A percentile compares a stretch with the other conserved stretches of the same genome.
Evolutionary conservation across 2,329 filamentous ascomycete species (phyloP).

Genomic region (Colletotrichum tabaci): DNA sequence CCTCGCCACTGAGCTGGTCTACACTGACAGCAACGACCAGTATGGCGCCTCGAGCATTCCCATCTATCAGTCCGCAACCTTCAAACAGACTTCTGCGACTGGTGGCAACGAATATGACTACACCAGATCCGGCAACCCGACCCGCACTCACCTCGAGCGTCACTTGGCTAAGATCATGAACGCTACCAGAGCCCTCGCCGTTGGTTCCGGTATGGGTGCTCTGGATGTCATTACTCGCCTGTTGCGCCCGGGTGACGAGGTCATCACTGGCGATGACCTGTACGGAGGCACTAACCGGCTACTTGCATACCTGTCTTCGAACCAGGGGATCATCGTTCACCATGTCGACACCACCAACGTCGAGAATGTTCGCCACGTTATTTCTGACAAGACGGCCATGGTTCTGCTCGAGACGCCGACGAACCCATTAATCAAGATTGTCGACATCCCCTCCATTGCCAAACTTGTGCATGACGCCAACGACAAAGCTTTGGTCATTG

Average conservation of each 20-base stretch:
- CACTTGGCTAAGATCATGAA: constrained; percentile 99
- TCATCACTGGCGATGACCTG: constrained; percentile 95
- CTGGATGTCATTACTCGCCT: constrained; percentile 96
- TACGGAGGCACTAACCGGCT: constrained; percentile 97
- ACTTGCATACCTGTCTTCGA: constrained; percentile 90
- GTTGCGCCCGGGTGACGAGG: constrained; percentile 93
- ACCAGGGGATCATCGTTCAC: constrained; percentile 93
- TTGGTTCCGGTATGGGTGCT: constrained; percentile 97
- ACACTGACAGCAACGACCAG: constrained; percentile 95
- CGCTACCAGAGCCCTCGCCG: constrained; percentile 89
- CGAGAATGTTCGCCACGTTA: constrained; percentile 76
- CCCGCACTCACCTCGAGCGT: constrained; percentile 93
- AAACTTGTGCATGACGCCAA: constrained; percentile 83
- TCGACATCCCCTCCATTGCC: constrained; percentile 89
- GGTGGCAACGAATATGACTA: constrained; percentile 96
- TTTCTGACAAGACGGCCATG: constrained; percentile 91
- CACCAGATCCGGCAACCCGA: constrained; percentile 97
- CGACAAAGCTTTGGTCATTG: constrained; percentile 84
- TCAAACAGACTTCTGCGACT: constrained; percentile 88
- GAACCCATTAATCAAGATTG: constrained; percentile 98
- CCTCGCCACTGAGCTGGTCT: constrained; percentile 95
- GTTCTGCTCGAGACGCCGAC: constrained; percentile 96
- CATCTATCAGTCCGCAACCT: constrained; percentile 98
- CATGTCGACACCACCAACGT: constrained; percentile 94
- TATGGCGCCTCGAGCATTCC: constrained; percentile 97